phyloP scores from a whole-genome alignment of 257 asterid species.

The Solanum ossicruentum region DNA sequence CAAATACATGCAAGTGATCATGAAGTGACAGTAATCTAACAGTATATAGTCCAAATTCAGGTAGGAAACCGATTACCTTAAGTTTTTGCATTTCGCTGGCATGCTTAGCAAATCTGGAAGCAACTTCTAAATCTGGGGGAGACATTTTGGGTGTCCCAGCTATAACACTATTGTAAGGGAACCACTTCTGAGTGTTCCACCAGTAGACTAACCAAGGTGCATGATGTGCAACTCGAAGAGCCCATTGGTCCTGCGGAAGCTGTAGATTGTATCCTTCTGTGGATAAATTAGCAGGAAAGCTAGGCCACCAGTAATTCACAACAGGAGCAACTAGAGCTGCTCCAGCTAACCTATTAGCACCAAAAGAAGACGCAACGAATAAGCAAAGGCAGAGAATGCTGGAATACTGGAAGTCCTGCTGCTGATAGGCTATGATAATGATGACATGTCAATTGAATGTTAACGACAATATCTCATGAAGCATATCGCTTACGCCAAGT shows the following conservation, averaged over 20 bases:
- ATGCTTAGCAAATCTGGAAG: slow-evolving; percentile 1
- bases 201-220: slow-evolving; percentile 52
- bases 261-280: slow-evolving; percentile 35
- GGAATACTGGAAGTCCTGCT: background rate
- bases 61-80: background rate
- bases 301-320: slow-evolving; percentile 59
- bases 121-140: slow-evolving; percentile 28
- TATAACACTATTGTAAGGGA: slow-evolving; percentile 37
- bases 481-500: background rate
- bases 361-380: background rate
- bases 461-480: background rate
- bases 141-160: slow-evolving; percentile 25
- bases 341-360: slow-evolving; percentile 39
- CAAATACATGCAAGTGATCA: background rate
- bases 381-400: background rate
- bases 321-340: slow-evolving; percentile 40
- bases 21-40: background rate
- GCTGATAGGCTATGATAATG: background rate
- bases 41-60: background rate
- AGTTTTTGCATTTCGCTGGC: background rate
- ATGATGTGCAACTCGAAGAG: slow-evolving; percentile 46
- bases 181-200: slow-evolving; percentile 66
- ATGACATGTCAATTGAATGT: background rate
- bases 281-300: slow-evolving; percentile 37
- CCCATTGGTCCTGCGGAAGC: slow-evolving; percentile 38